Percentiles rank a stretch among this genome's conserved stretches.
Evolutionary conservation across 2,329 filamentous ascomycete genomes (phyloP).

Genomic region (Sporothrix pallida): DNA sequence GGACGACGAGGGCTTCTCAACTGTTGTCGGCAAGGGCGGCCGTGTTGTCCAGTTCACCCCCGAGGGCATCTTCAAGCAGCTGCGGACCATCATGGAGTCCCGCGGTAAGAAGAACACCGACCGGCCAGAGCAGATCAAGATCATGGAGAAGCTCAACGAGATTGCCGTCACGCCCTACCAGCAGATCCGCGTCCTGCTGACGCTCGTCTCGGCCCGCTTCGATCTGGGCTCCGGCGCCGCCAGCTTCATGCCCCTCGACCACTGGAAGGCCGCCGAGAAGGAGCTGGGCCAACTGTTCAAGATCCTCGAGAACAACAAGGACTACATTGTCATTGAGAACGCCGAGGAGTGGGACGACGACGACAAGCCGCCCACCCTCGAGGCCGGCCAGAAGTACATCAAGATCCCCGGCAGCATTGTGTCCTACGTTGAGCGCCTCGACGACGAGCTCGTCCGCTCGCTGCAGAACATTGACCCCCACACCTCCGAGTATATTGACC

Average conservation of each 20-base stretch:
- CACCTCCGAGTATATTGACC: constrained; percentile 97
- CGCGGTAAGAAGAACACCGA: constrained; percentile 99
- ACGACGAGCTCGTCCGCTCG: constrained; percentile 97
- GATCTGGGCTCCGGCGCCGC: constrained; percentile 81
- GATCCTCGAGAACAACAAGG: constrained; percentile 77
- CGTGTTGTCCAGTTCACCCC: constrained; percentile 90
- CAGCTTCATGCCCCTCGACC: constrained; percentile 88
- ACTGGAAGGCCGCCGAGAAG: constrained; percentile 93
- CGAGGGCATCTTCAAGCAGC: constrained; percentile 97
- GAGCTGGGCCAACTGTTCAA: constrained; percentile 80
- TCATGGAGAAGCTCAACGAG: constrained; percentile 95
- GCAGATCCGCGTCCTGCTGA: constrained; percentile 87
- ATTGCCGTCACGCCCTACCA: constrained; percentile 92
- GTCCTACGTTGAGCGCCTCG: constrained; percentile 91
- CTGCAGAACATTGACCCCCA: constrained; percentile 97
- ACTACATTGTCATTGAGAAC: constrained; percentile 85
- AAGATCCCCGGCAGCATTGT: constrained; percentile 93
- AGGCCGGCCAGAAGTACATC: constrained; percentile 77
- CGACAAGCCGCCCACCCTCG: constrained; percentile 82
- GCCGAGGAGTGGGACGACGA: constrained; percentile 99
- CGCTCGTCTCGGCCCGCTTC: constrained; percentile 90
- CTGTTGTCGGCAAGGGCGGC: constrained; percentile 88
- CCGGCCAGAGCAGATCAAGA: constrained; percentile 88
- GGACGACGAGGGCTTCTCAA: constrained; percentile 85
- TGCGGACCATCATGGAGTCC: constrained; percentile 90